A percentile compares a stretch with the other conserved stretches of the same genome.
These are phyloP conservation scores for Luffa acutangula DNA, from an alignment of 306 rosid species.

Conservation along the genomic window DNA sequence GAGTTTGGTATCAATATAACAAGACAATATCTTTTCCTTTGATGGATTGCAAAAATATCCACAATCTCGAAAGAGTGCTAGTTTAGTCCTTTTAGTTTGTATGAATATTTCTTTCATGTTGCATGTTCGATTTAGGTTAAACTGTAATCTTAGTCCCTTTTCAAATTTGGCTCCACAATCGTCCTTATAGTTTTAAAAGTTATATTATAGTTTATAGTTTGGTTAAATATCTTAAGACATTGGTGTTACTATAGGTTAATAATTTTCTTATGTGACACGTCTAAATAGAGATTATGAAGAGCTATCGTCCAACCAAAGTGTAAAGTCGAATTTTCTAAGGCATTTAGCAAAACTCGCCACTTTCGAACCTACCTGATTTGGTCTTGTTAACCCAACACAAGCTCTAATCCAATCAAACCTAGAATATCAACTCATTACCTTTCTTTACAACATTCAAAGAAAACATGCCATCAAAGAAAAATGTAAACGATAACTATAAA, in stretches of 20 bases:
- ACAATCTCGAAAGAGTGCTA: not conserved
- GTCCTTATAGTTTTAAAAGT: not conserved
- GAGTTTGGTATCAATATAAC: not conserved
- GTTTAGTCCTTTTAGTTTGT: not conserved
- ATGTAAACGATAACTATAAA: not conserved
- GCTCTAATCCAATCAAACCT: not conserved
- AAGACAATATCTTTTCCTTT: not conserved
- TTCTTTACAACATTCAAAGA: not conserved
- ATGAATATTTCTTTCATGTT: not conserved
- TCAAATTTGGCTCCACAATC: not conserved
- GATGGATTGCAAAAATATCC: not conserved
- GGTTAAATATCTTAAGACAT: not conserved
- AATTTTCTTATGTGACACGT: not conserved
- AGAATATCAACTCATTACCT: not conserved
- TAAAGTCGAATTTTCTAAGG: not conserved
- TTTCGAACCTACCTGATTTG: not conserved
- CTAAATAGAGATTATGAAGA: not conserved
- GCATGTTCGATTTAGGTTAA: not conserved
- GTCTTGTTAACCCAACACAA: not conserved
- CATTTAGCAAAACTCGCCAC: not conserved
- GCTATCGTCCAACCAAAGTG: not conserved
- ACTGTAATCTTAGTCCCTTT: not conserved
- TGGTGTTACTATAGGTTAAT: not conserved
- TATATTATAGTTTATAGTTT: not conserved
- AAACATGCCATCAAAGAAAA: not conserved